Conservation (phyloP, 352 stramenopile genomes). For the Halophytophthora batemanensis region DNA sequence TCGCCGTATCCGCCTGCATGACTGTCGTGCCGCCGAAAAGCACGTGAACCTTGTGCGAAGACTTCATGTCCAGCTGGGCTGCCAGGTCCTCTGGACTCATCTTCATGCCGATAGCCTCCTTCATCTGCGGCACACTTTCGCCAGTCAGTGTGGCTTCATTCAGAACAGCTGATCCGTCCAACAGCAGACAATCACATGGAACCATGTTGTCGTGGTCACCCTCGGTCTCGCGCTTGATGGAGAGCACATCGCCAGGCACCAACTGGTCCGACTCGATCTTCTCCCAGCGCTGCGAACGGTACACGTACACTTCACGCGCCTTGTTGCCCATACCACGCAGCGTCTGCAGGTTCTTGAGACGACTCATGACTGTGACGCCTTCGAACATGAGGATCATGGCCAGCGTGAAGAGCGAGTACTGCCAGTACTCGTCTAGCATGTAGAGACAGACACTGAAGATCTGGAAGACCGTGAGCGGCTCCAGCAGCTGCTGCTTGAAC, state of each 20-base stretch:
- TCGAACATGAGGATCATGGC: constrained; percentile 99
- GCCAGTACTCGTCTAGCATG: constrained; percentile 99
- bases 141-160: constrained; percentile 99
- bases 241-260: constrained; percentile 93
- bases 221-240: constrained; percentile 87
- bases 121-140: constrained; percentile 98
- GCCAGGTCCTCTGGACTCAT: constrained; percentile 73
- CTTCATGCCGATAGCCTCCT: constrained; percentile 89
- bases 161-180: constrained; percentile 94
- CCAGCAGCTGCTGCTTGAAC: constrained; percentile 96
- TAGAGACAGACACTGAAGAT: constrained; percentile 98
- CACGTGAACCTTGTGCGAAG: constrained; percentile 86
- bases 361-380: constrained; percentile 93
- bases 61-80: constrained; percentile 84
- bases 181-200: constrained; percentile 95
- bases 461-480: constrained; percentile 99
- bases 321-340: constrained; percentile 93
- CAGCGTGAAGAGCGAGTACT: constrained; percentile 99
- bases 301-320: constrained; percentile 87
- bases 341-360: constrained; percentile 94
- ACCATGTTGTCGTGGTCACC: constrained; percentile 82
- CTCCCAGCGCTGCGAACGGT: constrained; percentile 84
- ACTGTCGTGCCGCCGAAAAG: constrained; percentile 93
- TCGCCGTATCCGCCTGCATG: constrained; percentile 77
- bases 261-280: constrained; percentile 82